These are phyloP conservation scores for Candida palmyrensis DNA, from an alignment of 805 yeast species.

Conservation along the genomic window DNA sequence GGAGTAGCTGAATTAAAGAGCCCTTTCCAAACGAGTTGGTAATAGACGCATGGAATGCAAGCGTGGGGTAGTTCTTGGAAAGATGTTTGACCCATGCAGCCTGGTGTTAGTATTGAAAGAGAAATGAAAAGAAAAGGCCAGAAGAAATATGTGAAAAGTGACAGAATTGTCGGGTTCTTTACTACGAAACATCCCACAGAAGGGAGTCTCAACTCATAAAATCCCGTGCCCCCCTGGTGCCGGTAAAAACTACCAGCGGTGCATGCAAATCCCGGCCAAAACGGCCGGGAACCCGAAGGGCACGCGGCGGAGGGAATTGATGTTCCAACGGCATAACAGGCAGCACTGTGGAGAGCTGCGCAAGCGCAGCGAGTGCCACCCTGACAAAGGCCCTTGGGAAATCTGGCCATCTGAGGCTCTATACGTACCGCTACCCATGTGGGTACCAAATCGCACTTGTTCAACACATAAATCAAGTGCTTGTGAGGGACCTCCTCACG, in stretches of 20 bases:
- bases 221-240: slow-evolving; percentile 48
- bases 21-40: slow-evolving; percentile 98
- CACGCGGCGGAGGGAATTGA: slow-evolving; percentile 52
- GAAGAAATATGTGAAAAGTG: slow-evolving; percentile 2
- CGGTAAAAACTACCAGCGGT: slow-evolving; percentile 34
- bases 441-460: slow-evolving; percentile 97
- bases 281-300: slow-evolving; percentile 41
- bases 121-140: background rate
- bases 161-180: slow-evolving; percentile 67
- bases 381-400: slow-evolving; percentile 89
- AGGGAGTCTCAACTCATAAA: slow-evolving; percentile 77
- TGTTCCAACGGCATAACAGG: slow-evolving; percentile 99
- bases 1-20: slow-evolving; percentile 82
- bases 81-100: slow-evolving; percentile 98
- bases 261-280: slow-evolving; percentile 32
- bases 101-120: slow-evolving; percentile 39
- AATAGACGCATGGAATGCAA: slow-evolving; percentile 97
- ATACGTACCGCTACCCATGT: slow-evolving; percentile 99
- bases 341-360: slow-evolving; percentile 38
- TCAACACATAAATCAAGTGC: slow-evolving; percentile 88
- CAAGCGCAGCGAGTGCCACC: slow-evolving; percentile 42
- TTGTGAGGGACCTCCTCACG: slow-evolving; percentile 93
- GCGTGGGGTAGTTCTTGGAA: slow-evolving; percentile 86
- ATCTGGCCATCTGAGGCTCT: slow-evolving; percentile 7
- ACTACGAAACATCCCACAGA: slow-evolving; percentile 67